A percentile compares a stretch with the other conserved stretches of the same genome.
phyloP scores from a whole-genome alignment of 2,329 filamentous ascomycete genomes.

The Aureobasidium pullulans region DNA sequence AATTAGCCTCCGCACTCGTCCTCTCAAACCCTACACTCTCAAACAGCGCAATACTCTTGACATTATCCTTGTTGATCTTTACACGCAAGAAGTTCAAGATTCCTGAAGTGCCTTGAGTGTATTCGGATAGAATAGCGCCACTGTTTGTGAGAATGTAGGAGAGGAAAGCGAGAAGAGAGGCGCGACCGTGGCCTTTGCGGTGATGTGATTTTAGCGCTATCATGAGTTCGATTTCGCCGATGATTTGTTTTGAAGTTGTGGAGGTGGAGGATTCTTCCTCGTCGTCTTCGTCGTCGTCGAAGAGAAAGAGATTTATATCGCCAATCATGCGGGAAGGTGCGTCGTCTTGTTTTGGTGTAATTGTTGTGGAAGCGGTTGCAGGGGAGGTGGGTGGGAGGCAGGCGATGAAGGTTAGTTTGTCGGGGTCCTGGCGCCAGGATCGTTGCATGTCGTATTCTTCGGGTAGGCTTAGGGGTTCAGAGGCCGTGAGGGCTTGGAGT shows the following conservation, averaged over 20 bases:
- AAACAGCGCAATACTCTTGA: slow-evolving; percentile 52
- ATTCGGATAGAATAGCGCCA: slow-evolving; percentile 51
- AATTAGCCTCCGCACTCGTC: slow-evolving; percentile 47
- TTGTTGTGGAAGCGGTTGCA: slow-evolving; percentile 6
- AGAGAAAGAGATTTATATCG: slow-evolving; percentile 63
- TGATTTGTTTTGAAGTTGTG: slow-evolving; percentile 19
- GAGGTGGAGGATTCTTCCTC: slow-evolving; percentile 31
- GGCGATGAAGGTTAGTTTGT: slow-evolving; percentile 90
- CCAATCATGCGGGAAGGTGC: slow-evolving; percentile 41
- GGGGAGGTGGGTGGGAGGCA: slow-evolving; percentile 45
- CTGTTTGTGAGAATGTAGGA: slow-evolving; percentile 56
- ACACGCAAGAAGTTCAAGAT: slow-evolving; percentile 47
- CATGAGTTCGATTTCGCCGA: slow-evolving; percentile 84
- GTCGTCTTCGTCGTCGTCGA: slow-evolving; percentile 42
- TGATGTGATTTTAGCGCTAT: slow-evolving; percentile 56
- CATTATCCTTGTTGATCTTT: slow-evolving; percentile 54
- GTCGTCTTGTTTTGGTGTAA: slow-evolving; percentile 45
- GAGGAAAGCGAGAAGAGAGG: slow-evolving; percentile 61
- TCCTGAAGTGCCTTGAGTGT: slow-evolving; percentile 22
- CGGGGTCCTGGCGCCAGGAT: slow-evolving; percentile 72
- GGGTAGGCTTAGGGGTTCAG: slow-evolving; percentile 68
- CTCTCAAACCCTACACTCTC: slow-evolving; percentile 51
- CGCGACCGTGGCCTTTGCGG: slow-evolving; percentile 57
- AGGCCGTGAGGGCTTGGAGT: slow-evolving; percentile 79
- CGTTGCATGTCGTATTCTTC: slow-evolving; percentile 87